A percentile compares a stretch with the other conserved stretches of the same genome.
phyloP scores from a whole-genome alignment of 2,329 filamentous ascomycete species.

The Epichloe sp. region DNA sequence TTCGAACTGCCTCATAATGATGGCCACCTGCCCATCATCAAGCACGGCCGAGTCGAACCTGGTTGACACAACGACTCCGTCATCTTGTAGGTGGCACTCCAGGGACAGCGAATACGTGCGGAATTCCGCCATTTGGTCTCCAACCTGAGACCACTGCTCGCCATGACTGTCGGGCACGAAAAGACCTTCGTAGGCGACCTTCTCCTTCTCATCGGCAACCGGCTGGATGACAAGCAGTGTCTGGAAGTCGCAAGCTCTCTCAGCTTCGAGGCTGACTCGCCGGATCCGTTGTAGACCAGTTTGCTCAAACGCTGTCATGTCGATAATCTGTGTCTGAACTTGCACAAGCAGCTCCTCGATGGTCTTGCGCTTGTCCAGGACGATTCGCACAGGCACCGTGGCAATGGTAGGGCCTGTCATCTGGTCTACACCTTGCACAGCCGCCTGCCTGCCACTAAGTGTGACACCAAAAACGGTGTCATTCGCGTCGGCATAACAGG shows the following conservation, averaged over 20 bases:
- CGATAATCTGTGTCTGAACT: conserved; percentile 12
- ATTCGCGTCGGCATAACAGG: conserved; percentile 19
- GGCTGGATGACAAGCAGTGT: conserved; percentile 7
- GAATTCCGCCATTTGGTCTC: conserved; percentile 1
- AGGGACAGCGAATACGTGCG: conserved; percentile 2
- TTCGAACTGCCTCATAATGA: conserved; percentile 5
- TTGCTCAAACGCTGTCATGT: conserved; percentile 15
- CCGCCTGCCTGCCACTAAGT: conserved; percentile 14
- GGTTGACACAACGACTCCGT: conserved; percentile 5
- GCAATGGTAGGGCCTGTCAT: conserved; percentile 16
- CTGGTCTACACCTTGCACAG: conserved; percentile 13
- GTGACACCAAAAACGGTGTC: conserved; percentile 19
- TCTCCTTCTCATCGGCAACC: conserved; percentile 1
- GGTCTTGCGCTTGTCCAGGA: conserved; percentile 5
- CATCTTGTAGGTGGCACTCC: neutral
- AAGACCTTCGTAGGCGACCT: neutral
- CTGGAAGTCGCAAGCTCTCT: conserved; percentile 9
- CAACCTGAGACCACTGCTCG: neutral
- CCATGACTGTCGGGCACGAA: neutral
- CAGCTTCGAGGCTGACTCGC: conserved; percentile 6
- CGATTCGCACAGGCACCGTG: conserved; percentile 12
- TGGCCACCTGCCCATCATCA: conserved; percentile 1
- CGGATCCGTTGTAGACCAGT: conserved; percentile 17
- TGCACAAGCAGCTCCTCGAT: conserved; percentile 7
- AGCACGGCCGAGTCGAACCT: conserved; percentile 8